Base-by-base conservation (phyloP, 768 basidiomycete species). In the Lepiota venenata region DNA sequence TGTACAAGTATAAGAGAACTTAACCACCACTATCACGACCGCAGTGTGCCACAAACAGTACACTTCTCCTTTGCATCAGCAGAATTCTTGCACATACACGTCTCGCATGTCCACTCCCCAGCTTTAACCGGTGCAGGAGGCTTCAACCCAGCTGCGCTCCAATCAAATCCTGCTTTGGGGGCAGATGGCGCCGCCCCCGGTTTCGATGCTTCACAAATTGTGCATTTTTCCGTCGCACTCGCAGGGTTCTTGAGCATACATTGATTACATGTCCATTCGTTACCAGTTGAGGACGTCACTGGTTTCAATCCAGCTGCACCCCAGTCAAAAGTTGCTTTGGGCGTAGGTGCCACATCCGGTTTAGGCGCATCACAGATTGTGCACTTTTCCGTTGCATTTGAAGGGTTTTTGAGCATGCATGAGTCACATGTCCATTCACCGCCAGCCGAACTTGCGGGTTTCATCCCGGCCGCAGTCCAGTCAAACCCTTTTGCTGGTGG, bases 401-500 rank as follows among this genome's bases (percentile, higher is more conserved):
- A 69, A 16, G 74, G 71, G 63, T 84, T 88, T 40, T 63, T 58
- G 48, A 84, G 60, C 63, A 68, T 70, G 56, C 89, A 91, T 2
- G 65, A 59, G 0, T 65, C 67, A 63, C 87, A 88, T 22, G 59
- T 77, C 87, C 87, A 88, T 20, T 47, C 58, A 49, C 44, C 52
- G 4, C 20, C 51, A 10, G 51, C 16, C 15, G 47, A 9, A 35
- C 22, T 16, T 2, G 51, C 41, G 14, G 50, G 29, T 32, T 58
- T 55, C 41, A 58, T 64, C 3, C 84, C 86, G 0, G 83, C 83
- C 9, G 82, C 83, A 1, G 76, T 71, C 79, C 82, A 88, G 60
- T 87, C 72, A 59, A 87, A 88, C 29, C 71, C 71, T 39, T 72
- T 69, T 38, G 67, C 59, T 38, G 61, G 27, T 8, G 8, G 27